phyloP scores from a whole-genome alignment of 1,284 basidiomycete genomes.

The Trametes sp. region DNA sequence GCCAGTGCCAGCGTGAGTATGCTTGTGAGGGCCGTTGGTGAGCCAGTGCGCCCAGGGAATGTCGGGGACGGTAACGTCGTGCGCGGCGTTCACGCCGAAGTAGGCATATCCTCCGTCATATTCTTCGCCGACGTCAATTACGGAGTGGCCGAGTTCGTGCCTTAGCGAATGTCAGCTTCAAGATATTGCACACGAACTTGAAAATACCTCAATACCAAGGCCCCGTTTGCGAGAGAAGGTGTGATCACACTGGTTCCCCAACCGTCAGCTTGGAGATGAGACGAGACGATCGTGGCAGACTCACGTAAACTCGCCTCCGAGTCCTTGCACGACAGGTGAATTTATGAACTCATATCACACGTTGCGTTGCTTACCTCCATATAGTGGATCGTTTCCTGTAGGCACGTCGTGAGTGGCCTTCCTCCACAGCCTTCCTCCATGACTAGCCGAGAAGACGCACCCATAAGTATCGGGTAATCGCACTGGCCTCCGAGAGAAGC shows the following conservation, averaged over 20 bases:
- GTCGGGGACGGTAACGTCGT: slow-evolving; percentile 46
- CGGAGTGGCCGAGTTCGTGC: slow-evolving; percentile 86
- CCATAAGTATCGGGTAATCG: slow-evolving; percentile 82
- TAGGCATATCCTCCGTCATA: slow-evolving; percentile 86
- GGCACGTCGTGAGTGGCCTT: slow-evolving; percentile 5
- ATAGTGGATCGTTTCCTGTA: slow-evolving; percentile 80
- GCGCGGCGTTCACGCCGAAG: slow-evolving; percentile 75
- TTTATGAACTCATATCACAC: slow-evolving; percentile 23
- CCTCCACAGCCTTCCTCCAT: not conserved
- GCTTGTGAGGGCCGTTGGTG: slow-evolving; percentile 41
- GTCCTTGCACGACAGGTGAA: slow-evolving; percentile 48
- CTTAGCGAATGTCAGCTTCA: slow-evolving; percentile 27
- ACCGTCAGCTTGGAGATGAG: not conserved
- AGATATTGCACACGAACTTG: not conserved
- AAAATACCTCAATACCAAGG: slow-evolving; percentile 69
- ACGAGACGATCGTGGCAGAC: slow-evolving; percentile 35
- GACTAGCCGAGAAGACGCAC: slow-evolving; percentile 45
- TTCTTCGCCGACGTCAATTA: slow-evolving; percentile 84
- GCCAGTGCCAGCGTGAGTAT: not conserved
- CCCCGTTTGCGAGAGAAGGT: slow-evolving; percentile 79
- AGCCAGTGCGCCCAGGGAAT: slow-evolving; percentile 82
- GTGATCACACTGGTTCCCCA: slow-evolving; percentile 71
- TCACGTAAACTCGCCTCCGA: slow-evolving; percentile 86
- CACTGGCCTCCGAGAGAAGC: slow-evolving; percentile 68
- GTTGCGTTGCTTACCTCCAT: slow-evolving; percentile 65